phyloP scores from a whole-genome alignment of 768 basidiomycete genomes.

The Panaeolus cyanescens region DNA sequence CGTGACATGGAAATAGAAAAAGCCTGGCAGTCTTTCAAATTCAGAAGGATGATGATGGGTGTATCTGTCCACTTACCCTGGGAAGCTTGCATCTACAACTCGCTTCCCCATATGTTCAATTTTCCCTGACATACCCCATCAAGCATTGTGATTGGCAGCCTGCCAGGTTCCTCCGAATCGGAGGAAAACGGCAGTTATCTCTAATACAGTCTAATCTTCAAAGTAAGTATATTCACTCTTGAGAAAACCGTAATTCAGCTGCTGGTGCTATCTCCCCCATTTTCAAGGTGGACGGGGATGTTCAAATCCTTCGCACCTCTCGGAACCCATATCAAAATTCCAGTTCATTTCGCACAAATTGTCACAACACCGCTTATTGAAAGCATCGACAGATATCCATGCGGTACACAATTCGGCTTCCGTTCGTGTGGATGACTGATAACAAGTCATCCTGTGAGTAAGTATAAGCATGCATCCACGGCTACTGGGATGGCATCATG shows the following conservation, averaged over 20 bases:
- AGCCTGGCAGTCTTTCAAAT: background rate
- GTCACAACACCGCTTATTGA: background rate
- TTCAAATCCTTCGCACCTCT: background rate
- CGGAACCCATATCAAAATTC: background rate
- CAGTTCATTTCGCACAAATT: background rate
- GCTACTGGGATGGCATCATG: background rate
- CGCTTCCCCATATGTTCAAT: background rate
- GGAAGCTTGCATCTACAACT: background rate
- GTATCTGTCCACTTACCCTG: background rate
- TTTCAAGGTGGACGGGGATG: background rate
- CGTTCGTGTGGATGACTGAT: background rate
- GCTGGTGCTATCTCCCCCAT: too few species aligned
- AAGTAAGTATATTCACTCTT: background rate
- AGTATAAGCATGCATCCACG: background rate
- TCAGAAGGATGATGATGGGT: background rate
- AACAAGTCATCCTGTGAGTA: background rate
- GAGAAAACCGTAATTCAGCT: too few species aligned
- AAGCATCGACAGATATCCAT: background rate
- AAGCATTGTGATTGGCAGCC: background rate
- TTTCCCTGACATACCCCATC: background rate
- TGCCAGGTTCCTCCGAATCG: background rate
- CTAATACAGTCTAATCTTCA: background rate
- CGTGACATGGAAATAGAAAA: background rate
- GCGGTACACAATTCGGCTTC: conserved; percentile 3
- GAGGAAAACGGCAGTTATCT: background rate